Evolutionary conservation across 495 filamentous ascomycete genomes (phyloP), one percentile per base, ranked within the genome.

Genomic region (Aspergillus olivimuriae): DNA sequence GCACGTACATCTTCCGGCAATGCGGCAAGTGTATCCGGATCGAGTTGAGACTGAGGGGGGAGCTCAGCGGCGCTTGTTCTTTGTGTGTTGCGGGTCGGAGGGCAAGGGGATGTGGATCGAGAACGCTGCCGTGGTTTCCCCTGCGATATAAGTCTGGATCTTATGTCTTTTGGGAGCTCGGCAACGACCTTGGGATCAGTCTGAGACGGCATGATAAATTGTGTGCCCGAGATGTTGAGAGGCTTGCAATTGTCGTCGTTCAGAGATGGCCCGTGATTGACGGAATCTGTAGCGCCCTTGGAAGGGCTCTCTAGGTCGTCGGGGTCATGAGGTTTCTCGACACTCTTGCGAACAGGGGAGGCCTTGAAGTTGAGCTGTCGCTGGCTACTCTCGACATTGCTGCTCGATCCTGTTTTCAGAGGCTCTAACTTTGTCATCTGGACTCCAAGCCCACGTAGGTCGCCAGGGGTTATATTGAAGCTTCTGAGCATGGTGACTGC

Each of bases 381-480:
- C 55, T 90, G 85, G 57, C 77, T 82, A 43, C 81, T 75, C 32
- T 82, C 76, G 6, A 66, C 62, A 6, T 48, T 63, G 4, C 41
- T 51, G 6, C 52, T 41, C 7, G 46, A 45, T 3, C 55, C 56
- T 24, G 73, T 36, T 52, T 86, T 92, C 36, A 89, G 62, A 8
- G 82, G 82, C 46, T 98, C 89, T 4, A 98, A 74, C 63, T 87
- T 95, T 15, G 86, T 89, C 81, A 95, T 83, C 56, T 95, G 89
- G 2, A 97, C 72, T 0, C 91, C 94, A 19, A 98, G 65, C 9
- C 92, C 92, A 53, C 92, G 71, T 20, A 98, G 70, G 56, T 97
- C 94, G 4, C 90, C 91, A 0, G 92, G 87, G 3, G 84, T 86
- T 55, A 96, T 86, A 31, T 76, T 81, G 60, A 86, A 86, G n/a